Evolutionary conservation across 352 stramenopile species (phyloP).

Genomic region (Globisporangium paddicum): DNA sequence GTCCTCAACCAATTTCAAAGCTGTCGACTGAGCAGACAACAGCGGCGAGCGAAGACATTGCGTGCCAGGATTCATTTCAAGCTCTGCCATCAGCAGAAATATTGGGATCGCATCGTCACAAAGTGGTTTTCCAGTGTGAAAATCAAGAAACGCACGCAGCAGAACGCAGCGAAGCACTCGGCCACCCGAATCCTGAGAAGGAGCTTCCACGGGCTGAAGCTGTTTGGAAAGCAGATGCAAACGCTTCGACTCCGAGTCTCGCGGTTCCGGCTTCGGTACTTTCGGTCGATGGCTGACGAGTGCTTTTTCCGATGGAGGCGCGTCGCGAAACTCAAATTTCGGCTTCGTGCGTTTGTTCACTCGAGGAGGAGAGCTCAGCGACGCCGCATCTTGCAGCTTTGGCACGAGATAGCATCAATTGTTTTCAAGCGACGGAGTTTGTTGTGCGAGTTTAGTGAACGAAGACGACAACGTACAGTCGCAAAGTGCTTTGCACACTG

Average conservation of each 20-base stretch:
- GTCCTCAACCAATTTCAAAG: not conserved
- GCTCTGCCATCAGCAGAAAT: conserved; percentile 11
- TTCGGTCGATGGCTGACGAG: conserved; percentile 18
- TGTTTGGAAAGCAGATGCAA: conserved; percentile 4
- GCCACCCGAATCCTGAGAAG: not conserved
- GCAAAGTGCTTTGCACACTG: conserved; percentile 27
- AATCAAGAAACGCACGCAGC: not conserved
- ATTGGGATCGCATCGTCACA: conserved; percentile 18
- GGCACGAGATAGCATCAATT: not conserved
- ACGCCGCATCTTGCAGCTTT: not conserved
- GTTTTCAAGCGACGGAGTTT: not conserved
- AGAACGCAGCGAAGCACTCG: not conserved
- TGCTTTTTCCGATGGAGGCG: conserved; percentile 22
- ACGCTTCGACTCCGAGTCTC: conserved; percentile 9
- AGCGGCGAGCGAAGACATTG: not conserved
- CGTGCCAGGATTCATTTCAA: conserved; percentile 16
- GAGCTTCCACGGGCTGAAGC: conserved; percentile 2
- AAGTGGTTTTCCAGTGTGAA: conserved; percentile 13
- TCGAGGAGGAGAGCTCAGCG: not conserved
- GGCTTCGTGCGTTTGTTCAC: conserved; percentile 9
- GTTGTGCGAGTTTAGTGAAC: conserved; percentile 10
- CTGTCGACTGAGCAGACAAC: not conserved
- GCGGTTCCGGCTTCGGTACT: conserved; percentile 22
- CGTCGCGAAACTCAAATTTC: conserved; percentile 8
- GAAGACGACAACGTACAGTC: conserved; percentile 12